These are phyloP conservation scores for Boletus putidus DNA, from an alignment of 1,284 basidiomycete species.

Conservation along the genomic window DNA sequence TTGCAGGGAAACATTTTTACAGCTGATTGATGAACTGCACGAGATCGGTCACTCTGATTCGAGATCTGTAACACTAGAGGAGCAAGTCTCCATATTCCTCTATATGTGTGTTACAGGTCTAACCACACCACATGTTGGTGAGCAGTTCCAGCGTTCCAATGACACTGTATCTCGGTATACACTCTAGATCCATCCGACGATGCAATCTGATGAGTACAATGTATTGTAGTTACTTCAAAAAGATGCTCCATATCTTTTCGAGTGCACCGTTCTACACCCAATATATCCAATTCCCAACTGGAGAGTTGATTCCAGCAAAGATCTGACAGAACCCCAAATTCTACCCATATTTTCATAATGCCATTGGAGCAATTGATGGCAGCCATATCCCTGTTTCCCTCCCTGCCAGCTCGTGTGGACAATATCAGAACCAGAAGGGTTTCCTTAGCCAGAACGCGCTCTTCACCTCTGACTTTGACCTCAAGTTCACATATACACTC, in stretches of 20 bases:
- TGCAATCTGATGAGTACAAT: too few species aligned
- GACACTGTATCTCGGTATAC: background rate
- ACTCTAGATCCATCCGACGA: too few species aligned
- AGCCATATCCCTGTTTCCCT: slow-evolving; percentile 4
- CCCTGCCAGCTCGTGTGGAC: too few species aligned
- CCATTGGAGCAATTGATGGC: slow-evolving; percentile 6
- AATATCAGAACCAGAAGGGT: slow-evolving; percentile 24
- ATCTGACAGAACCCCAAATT: background rate
- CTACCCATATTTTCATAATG: slow-evolving; percentile 5
- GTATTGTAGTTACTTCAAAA: background rate
- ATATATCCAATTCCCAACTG: background rate
- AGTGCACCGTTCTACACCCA: background rate
- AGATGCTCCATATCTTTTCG: background rate
- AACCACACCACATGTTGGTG: background rate
- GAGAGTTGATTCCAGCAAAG: background rate
- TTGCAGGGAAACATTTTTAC: background rate
- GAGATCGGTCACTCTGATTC: background rate
- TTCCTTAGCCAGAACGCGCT: slow-evolving; percentile 15
- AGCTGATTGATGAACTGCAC: background rate
- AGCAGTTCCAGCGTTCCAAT: background rate
- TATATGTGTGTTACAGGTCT: background rate
- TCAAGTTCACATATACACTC: slow-evolving; percentile 8
- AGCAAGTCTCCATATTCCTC: background rate
- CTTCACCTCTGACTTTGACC: slow-evolving; percentile 4
- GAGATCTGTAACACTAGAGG: background rate